Conservation (phyloP, 2,329 filamentous ascomycete species). For the Fusarium pseudonygamai region DNA sequence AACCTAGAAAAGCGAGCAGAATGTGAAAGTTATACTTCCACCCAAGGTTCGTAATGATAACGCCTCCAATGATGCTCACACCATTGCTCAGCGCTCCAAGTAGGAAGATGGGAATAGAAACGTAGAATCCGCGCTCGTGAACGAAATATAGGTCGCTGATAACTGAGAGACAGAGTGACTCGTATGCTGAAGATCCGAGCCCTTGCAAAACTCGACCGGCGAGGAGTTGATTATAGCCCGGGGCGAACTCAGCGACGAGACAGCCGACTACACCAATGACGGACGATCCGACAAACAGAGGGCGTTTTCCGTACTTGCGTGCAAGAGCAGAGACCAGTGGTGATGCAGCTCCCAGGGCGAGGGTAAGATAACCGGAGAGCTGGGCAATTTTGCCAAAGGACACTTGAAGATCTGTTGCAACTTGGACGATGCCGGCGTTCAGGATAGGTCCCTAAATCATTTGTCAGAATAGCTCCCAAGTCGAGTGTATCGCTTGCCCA, state of each 20-base stretch:
- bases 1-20: conserved; percentile 3
- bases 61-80: conserved; percentile 2
- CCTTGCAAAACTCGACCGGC: conserved; percentile 10
- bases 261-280: conserved; percentile 1
- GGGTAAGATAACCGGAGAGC: conserved; percentile 8
- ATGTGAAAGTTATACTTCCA: conserved; percentile 18
- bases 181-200: conserved; percentile 1
- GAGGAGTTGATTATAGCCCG: background rate
- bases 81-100: conserved; percentile 9
- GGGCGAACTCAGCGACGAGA: conserved; percentile 3
- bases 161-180: conserved; percentile 6
- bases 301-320: conserved; percentile 18
- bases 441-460: background rate
- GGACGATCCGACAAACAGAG: conserved; percentile 9
- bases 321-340: conserved; percentile 9
- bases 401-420: background rate
- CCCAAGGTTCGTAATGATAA: conserved; percentile 9
- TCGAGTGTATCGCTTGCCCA: too few species aligned
- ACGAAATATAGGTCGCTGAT: conserved; percentile 20
- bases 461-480: background rate
- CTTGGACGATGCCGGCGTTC: conserved; percentile 6
- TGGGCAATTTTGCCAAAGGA: conserved; percentile 7
- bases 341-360: background rate
- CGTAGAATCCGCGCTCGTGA: conserved; percentile 10
- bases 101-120: conserved; percentile 6